Evolutionary conservation across 2,329 filamentous ascomycete species (phyloP).

Genomic region (Furcasterigmium furcatum): DNA sequence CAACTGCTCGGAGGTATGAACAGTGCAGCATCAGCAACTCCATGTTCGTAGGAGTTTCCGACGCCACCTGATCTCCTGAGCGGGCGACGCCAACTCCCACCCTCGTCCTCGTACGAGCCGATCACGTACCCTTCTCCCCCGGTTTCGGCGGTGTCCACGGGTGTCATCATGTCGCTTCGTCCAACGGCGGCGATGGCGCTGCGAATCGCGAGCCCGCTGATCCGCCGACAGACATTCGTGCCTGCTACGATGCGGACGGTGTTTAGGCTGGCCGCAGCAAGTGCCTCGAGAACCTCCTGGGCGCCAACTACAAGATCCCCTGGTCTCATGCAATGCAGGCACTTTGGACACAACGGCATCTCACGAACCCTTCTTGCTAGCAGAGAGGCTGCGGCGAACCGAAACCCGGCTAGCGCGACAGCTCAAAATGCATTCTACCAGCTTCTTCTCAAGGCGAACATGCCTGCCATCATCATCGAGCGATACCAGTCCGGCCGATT

Average conservation of each 20-base stretch:
- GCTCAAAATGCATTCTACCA: constrained; percentile 94
- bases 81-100: no score
- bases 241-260: constrained; percentile 12
- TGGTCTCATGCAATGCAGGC: constrained; percentile 23
- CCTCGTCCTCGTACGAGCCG: no score
- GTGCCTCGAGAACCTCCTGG: neutral
- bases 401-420: constrained; percentile 81
- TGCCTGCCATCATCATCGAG: constrained; percentile 90
- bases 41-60: no score
- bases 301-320: constrained; percentile 5
- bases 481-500: constrained; percentile 84
- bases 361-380: constrained; percentile 71
- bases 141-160: no score
- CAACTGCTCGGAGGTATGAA: neutral
- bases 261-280: constrained; percentile 8
- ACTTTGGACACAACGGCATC: constrained; percentile 43
- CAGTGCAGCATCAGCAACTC: no score
- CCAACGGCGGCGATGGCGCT: constrained; percentile 12
- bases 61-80: neutral
- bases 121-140: no score
- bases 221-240: constrained; percentile 8
- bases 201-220: constrained; percentile 7
- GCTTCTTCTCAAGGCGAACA: constrained; percentile 83
- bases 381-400: constrained; percentile 88
- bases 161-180: constrained; percentile 11